phyloP scores from a whole-genome alignment of 129 eudicot genomes.

The Lonicera japonica region DNA sequence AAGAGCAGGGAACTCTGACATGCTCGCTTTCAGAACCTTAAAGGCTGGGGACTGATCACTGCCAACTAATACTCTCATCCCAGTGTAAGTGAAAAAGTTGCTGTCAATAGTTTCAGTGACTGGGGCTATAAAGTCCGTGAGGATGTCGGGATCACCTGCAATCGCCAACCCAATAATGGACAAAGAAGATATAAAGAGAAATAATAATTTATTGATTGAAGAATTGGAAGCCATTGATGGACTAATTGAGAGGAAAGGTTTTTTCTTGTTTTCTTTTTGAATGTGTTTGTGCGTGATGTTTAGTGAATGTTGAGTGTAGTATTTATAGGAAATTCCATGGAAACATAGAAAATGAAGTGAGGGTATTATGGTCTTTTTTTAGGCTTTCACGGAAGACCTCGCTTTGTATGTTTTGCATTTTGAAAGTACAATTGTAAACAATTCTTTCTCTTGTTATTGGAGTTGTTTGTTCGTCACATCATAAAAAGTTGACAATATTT shows the following conservation, averaged over 20 bases:
- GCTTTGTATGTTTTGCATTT: too few species aligned
- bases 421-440: too few species aligned
- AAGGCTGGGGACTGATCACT: conserved; percentile 1
- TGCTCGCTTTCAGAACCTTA: conserved; percentile 2
- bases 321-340: neutral
- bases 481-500: too few species aligned
- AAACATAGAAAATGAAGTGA: too few species aligned
- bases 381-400: too few species aligned
- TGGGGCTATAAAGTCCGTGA: conserved; percentile 19
- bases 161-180: neutral
- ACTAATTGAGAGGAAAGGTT: neutral
- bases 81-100: conserved; percentile 23
- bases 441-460: too few species aligned
- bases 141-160: conserved; percentile 25
- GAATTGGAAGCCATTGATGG: neutral
- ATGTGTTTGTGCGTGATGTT: neutral
- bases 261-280: too few species aligned
- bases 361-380: neutral
- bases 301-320: neutral
- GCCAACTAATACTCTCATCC: conserved; percentile 5
- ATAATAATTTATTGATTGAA: neutral
- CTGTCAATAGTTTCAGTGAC: neutral
- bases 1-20: conserved; percentile 24
- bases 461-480: too few species aligned
- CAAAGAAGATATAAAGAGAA: neutral